phyloP scores from a whole-genome alignment of 2,329 filamentous ascomycete species.

The Paracorniculantispora psalliotae region DNA sequence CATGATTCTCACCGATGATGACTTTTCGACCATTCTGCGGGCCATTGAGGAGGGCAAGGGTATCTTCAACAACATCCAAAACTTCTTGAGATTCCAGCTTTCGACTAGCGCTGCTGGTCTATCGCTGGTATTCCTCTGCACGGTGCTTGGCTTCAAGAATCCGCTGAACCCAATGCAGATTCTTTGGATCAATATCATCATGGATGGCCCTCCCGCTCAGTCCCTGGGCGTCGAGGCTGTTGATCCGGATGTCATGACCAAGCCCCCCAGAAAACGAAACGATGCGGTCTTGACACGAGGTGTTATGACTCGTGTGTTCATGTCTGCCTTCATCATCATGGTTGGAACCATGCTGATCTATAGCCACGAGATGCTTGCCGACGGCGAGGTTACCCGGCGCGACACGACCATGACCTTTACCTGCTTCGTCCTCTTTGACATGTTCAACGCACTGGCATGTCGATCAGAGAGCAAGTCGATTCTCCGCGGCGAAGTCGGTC shows the following conservation, averaged over 20 bases:
- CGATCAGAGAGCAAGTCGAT: constrained; percentile 88
- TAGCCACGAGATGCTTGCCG: constrained; percentile 80
- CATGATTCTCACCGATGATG: constrained; percentile 86
- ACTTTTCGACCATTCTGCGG: constrained; percentile 85
- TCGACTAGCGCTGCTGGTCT: constrained; percentile 94
- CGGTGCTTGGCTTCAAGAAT: constrained; percentile 86
- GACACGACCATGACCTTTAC: constrained; percentile 99
- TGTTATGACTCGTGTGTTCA: constrained; percentile 79
- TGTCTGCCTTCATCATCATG: constrained; percentile 86
- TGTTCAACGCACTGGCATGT: constrained; percentile 97
- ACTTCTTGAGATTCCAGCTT: constrained; percentile 97
- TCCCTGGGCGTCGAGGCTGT: constrained; percentile 94
- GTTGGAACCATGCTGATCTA: constrained; percentile 88
- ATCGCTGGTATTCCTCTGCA: constrained; percentile 87
- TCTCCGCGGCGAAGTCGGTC: constrained; percentile 74
- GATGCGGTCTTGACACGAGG: constrained; percentile 86
- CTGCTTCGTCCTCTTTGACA: constrained; percentile 97
- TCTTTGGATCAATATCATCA: constrained; percentile 99
- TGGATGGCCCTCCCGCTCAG: constrained; percentile 97
- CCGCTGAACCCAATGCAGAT: constrained; percentile 99
- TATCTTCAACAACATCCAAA: constrained; percentile 99
- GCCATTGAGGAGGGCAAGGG: constrained; percentile 99
- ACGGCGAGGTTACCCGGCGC: constrained; percentile 78
- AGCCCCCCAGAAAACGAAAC: constrained; percentile 75
- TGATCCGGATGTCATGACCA: constrained; percentile 88